Evolutionary conservation across 2,329 filamentous ascomycete genomes (phyloP), one percentile per base, ranked within the genome.

Genomic region (Ceratocystis cubensis): DNA sequence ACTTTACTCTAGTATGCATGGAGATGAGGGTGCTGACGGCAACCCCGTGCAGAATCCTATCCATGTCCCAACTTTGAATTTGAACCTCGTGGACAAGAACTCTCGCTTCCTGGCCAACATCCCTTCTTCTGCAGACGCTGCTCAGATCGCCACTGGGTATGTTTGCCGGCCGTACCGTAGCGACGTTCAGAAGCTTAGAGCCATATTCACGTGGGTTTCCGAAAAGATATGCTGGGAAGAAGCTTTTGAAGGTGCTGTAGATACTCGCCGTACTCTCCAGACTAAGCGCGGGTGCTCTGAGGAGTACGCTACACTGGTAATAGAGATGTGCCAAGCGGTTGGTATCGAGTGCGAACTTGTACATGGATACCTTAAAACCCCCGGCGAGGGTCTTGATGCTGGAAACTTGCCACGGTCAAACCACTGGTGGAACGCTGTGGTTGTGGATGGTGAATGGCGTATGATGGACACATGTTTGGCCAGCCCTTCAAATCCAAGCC

Each of bases 201-300:
- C 94, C 17, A 97, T 99, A 69, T 99, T 97, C 73, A 96, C 89
- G 1, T 99, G 93, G 93, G 90, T 96, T 4, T 84, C 90, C n/a
- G 94, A 99, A 74, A 91, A 93, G 71, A 87, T 99, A 66, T 84
- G 84, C 41, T 99, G 94, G 94, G 94, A 99, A 73, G 93, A 96
- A 72, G 91, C 96, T 70, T 91, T 91, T 70, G 91, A 96, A 71
- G 88, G 87, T n/a, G 82, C 88, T 7, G 77, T 94, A 64, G 91
- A 99, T 74, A 88, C 91, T 1, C 83, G 88, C 65, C 84, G 89
- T 61, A 89, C 96, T 3, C 86, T 99, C 41, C 87, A 94, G 70
- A 87, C 85, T 20, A 92, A 89, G 74, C 83, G 92, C 69, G 94
- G 86, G 4, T 96, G 88, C 70, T 87, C 91, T 22, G 85, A 96